These are phyloP conservation scores for Castanopsis chinensis DNA, from an alignment of 306 rosid genomes.

Conservation along the genomic window DNA sequence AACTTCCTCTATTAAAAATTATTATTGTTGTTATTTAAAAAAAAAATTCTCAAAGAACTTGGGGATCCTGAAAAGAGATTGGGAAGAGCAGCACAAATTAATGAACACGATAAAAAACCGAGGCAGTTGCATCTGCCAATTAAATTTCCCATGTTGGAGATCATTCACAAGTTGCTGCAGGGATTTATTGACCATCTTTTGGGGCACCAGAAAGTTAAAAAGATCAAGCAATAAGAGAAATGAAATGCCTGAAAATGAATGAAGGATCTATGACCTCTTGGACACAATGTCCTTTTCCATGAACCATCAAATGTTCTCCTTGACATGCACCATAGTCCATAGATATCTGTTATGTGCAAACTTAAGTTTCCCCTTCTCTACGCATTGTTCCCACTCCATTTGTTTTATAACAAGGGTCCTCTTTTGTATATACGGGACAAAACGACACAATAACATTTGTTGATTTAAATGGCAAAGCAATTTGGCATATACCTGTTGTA, in stretches of 20 bases:
- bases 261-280: neutral
- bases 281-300: neutral
- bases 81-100: neutral
- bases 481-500: constrained; percentile 49
- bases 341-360: neutral
- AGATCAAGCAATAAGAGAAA: neutral
- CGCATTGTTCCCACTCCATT: neutral
- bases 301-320: neutral
- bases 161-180: neutral
- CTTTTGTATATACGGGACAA: constrained; percentile 2
- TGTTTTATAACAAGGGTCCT: neutral
- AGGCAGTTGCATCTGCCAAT: neutral
- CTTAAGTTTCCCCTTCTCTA: neutral
- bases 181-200: neutral
- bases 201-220: neutral
- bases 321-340: neutral
- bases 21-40: no score
- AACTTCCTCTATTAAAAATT: no score
- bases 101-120: neutral
- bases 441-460: neutral
- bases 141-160: neutral
- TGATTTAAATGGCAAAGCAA: neutral
- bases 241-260: neutral
- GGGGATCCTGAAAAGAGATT: neutral
- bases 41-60: neutral